Evolutionary conservation across 352 stramenopile genomes (phyloP).

Genomic region (Phytophthora sp.): DNA sequence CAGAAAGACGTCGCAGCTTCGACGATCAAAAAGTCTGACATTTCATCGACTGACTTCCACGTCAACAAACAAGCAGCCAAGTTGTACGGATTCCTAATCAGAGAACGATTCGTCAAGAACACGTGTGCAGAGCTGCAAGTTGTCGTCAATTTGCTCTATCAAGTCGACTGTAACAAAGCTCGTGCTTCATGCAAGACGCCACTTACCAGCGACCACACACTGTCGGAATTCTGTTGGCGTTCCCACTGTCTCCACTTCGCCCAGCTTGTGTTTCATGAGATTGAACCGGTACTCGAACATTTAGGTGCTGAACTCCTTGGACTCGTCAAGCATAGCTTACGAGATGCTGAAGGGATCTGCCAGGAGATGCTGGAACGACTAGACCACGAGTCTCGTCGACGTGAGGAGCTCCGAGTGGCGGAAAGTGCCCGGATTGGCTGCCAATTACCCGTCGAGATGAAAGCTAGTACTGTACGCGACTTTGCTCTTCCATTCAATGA

Average conservation of each 20-base stretch:
- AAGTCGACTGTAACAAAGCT: conserved; percentile 37
- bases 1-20: background rate
- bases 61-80: conserved; percentile 52
- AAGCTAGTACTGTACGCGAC: conserved; percentile 53
- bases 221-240: conserved; percentile 59
- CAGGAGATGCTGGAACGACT: conserved; percentile 38
- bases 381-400: conserved; percentile 28
- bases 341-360: conserved; percentile 39
- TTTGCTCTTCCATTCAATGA: conserved; percentile 74
- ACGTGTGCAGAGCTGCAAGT: conserved; percentile 54
- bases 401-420: conserved; percentile 54
- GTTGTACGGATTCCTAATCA: conserved; percentile 62
- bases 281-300: conserved; percentile 42
- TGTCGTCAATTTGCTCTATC: conserved; percentile 48
- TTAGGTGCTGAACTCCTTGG: conserved; percentile 43
- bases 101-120: conserved; percentile 46
- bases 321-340: conserved; percentile 30
- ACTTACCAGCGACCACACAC: background rate
- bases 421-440: conserved; percentile 64
- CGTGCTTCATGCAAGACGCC: too few species aligned
- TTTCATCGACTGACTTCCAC: conserved; percentile 13
- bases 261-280: conserved; percentile 40
- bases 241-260: conserved; percentile 47
- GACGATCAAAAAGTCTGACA: background rate
- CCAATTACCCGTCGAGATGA: conserved; percentile 60